Percentiles rank a stretch among this genome's conserved stretches.
phyloP scores from a whole-genome alignment of 129 eudicot genomes.

The Solidago caesia region DNA sequence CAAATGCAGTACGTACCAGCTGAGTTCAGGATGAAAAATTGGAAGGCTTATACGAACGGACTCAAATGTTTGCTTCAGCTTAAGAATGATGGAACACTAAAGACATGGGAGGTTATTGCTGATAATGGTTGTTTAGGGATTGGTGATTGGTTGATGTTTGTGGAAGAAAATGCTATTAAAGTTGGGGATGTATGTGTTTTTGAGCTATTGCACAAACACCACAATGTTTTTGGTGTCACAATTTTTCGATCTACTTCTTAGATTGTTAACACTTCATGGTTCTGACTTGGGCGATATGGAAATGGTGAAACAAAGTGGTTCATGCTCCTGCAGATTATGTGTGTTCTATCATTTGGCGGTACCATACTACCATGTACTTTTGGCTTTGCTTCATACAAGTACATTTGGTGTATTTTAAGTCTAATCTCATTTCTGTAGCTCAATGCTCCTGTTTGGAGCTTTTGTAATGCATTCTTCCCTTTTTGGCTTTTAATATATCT shows the following conservation, averaged over 20 bases:
- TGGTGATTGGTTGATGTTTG: conserved; percentile 27
- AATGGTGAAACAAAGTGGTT: too few species aligned
- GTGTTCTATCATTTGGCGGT: too few species aligned
- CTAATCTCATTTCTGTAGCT: too few species aligned
- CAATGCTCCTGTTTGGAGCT: too few species aligned
- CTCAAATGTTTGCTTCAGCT: conserved; percentile 22
- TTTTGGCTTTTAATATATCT: too few species aligned
- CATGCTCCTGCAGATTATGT: too few species aligned
- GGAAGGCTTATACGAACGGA: background rate
- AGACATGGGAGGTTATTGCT: conserved; percentile 14
- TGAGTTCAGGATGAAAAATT: background rate
- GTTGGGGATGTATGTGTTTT: conserved; percentile 21
- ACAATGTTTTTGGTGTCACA: conserved; percentile 23
- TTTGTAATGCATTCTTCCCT: too few species aligned
- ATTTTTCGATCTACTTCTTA: conserved; percentile 20
- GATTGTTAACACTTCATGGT: background rate
- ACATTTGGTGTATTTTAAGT: too few species aligned
- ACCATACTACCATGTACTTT: too few species aligned
- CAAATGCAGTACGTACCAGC: conserved; percentile 10
- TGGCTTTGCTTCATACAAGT: too few species aligned
- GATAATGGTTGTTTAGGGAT: background rate
- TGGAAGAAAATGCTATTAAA: conserved; percentile 27
- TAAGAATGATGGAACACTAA: conserved; percentile 7
- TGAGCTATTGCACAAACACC: conserved; percentile 20
- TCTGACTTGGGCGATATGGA: too few species aligned